Evolutionary conservation across 495 filamentous ascomycete species (phyloP), one percentile per base, ranked within the genome.

Genomic region (Penicillium dipodomyicola): DNA sequence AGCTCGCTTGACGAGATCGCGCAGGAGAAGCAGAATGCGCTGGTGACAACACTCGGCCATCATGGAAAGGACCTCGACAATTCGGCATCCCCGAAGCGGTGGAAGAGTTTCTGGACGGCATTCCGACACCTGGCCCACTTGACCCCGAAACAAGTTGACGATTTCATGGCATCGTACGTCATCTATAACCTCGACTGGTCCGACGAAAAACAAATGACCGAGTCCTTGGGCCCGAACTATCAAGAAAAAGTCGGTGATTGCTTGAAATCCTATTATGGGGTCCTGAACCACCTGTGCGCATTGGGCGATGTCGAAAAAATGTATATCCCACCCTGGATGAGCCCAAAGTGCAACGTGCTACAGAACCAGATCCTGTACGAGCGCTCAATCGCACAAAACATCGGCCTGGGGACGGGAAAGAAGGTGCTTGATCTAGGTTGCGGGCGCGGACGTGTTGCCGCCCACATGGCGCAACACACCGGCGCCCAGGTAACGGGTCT

Each of bases 301-400:
- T 74, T 86, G n/a, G 83, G 83, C 23, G 82, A 84, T 54, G 82
- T 86, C 25, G 83, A 86, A 62, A 86, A 86, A 70, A 86, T 86
- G 83, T 86, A 86, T 64, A 84, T 86, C 50, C 83, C 83, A 25
- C 83, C 83, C 4, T 76, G 79, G 61, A 82, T 86, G 81, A 79
- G 82, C 67, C 74, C 74, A 61, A 79, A 80, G 54, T 76, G 76
- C n/a, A 75, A 70, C 6, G 77, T 83, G 3, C 67, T 67, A 33
- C 72, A 77, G 55, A 77, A 77, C 62, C 81, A 86, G 62, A 72
- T 84, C 49, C 73, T 85, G n/a, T 84, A 82, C 55, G 83, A 86
- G 67, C 76, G 80, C 56, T 80, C 79, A 52, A 77, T 86, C 56
- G 80, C 82, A 19, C 61, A 67, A 11, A 73, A 82, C 49, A 76